phyloP scores from a whole-genome alignment of 139 green algal genomes.

The Trebouxia sp. region DNA sequence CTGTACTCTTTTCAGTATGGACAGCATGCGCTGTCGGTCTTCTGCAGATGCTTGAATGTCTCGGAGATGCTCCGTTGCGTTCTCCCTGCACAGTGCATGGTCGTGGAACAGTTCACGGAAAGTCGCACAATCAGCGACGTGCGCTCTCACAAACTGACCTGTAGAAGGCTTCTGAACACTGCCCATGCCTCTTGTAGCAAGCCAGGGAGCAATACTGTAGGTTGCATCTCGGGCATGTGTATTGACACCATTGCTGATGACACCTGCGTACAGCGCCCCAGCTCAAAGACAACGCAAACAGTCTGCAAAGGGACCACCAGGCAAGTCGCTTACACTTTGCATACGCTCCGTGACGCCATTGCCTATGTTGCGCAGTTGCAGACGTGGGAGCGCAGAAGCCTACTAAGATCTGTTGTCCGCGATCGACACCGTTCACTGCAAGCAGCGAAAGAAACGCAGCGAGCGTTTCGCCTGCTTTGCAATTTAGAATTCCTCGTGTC shows the following conservation, averaged over 20 bases:
- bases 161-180: constrained; percentile 78
- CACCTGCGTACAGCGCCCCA: too few relatives aligned
- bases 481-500: too few relatives aligned
- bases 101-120: not conserved
- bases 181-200: constrained; percentile 76
- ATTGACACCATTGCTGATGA: constrained; percentile 49
- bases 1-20: constrained; percentile 62
- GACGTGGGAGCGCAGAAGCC: too few relatives aligned
- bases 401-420: too few relatives aligned
- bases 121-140: not conserved
- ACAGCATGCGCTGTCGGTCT: constrained; percentile 50
- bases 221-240: constrained; percentile 82
- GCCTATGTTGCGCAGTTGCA: too few relatives aligned
- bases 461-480: too few relatives aligned
- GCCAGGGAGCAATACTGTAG: constrained; percentile 73
- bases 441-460: too few relatives aligned
- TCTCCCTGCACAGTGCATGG: constrained; percentile 47
- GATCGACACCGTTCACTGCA: too few relatives aligned
- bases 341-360: not conserved
- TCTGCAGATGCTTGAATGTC: constrained; percentile 38
- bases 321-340: not conserved
- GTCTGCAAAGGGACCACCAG: too few relatives aligned
- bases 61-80: constrained; percentile 52
- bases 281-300: too few relatives aligned
- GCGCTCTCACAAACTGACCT: constrained; percentile 33